phyloP scores from a whole-genome alignment of 2,329 filamentous ascomycete species.

The Diplodia scrobiculata region DNA sequence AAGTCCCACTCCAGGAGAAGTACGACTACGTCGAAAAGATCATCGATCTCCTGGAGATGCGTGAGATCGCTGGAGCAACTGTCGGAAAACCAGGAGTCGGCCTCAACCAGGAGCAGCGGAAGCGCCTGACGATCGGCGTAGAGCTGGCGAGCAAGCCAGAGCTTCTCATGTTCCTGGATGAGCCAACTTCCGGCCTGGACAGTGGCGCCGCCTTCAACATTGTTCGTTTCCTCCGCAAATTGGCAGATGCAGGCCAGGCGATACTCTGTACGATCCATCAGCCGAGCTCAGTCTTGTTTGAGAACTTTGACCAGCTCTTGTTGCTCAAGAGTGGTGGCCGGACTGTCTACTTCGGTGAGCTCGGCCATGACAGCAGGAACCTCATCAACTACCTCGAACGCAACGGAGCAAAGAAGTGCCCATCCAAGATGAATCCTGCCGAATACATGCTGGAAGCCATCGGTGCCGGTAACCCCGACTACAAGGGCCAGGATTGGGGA shows the following conservation, averaged over 20 bases:
- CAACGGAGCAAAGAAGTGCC: slow-evolving; percentile 58
- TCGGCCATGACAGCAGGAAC: slow-evolving; percentile 48
- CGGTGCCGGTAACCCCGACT: slow-evolving; percentile 48
- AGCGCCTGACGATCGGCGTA: slow-evolving; percentile 72
- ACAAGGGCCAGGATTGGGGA: slow-evolving; percentile 51
- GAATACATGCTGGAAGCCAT: slow-evolving; percentile 56
- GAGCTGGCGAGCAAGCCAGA: slow-evolving; percentile 67
- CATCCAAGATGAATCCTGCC: slow-evolving; percentile 57
- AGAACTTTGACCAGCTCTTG: slow-evolving; percentile 66
- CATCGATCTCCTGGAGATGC: slow-evolving; percentile 64
- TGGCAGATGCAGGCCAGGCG: slow-evolving; percentile 67
- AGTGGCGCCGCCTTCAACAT: slow-evolving; percentile 68
- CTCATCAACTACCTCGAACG: slow-evolving; percentile 55
- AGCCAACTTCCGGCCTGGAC: slow-evolving; percentile 66
- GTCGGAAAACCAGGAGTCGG: slow-evolving; percentile 63
- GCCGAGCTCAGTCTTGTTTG: slow-evolving; percentile 66
- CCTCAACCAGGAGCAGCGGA: slow-evolving; percentile 61
- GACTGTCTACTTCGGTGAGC: slow-evolving; percentile 67
- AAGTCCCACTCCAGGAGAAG: slow-evolving; percentile 63
- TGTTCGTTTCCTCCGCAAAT: slow-evolving; percentile 65
- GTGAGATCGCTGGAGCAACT: slow-evolving; percentile 65
- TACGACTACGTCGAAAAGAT: slow-evolving; percentile 69
- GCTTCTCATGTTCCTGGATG: slow-evolving; percentile 69
- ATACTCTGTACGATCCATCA: slow-evolving; percentile 72
- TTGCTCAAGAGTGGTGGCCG: slow-evolving; percentile 66